Percentiles rank a stretch among this genome's conserved stretches.
These are phyloP conservation scores for Schizochytrium sp. DNA, from an alignment of 108 stramenopile genomes.

Conservation along the genomic window DNA sequence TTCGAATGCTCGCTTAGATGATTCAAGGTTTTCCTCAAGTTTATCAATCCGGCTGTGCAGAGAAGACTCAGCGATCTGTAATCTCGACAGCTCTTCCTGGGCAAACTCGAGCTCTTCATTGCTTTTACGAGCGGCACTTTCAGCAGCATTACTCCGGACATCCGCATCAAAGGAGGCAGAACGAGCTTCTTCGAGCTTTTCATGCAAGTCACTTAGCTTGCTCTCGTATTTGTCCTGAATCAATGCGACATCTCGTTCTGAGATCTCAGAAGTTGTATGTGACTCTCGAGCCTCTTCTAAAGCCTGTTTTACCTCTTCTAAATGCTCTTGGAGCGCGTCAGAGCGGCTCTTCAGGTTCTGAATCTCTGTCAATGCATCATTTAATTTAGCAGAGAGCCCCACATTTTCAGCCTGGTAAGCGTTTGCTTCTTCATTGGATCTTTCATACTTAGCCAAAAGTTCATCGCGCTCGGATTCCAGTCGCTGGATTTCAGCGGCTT, in stretches of 20 bases:
- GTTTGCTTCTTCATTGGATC: too few species aligned
- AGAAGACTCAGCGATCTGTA: not conserved
- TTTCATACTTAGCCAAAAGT: too few species aligned
- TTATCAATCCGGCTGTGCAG: not conserved
- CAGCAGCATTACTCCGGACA: not conserved
- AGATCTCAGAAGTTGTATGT: too few species aligned
- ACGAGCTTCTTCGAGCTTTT: constrained; percentile 40
- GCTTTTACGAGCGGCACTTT: not conserved
- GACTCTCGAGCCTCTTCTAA: not conserved
- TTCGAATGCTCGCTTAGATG: not conserved
- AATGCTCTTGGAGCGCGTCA: not conserved
- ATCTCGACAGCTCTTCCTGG: not conserved
- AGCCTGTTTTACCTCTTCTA: not conserved
- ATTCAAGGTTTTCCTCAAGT: not conserved
- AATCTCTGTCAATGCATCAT: too few species aligned
- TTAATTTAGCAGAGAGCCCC: too few species aligned
- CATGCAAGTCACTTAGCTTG: constrained; percentile 34
- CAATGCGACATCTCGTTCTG: not conserved
- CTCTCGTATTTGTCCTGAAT: not conserved
- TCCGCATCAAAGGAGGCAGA: not conserved
- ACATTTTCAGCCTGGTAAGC: too few species aligned
- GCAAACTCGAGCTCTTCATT: not conserved
- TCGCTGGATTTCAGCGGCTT: too few species aligned
- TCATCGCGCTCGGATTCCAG: too few species aligned
- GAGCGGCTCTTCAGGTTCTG: too few species aligned